phyloP scores from a whole-genome alignment of 2,329 filamentous ascomycete species.

The Claviceps pazoutovae region DNA sequence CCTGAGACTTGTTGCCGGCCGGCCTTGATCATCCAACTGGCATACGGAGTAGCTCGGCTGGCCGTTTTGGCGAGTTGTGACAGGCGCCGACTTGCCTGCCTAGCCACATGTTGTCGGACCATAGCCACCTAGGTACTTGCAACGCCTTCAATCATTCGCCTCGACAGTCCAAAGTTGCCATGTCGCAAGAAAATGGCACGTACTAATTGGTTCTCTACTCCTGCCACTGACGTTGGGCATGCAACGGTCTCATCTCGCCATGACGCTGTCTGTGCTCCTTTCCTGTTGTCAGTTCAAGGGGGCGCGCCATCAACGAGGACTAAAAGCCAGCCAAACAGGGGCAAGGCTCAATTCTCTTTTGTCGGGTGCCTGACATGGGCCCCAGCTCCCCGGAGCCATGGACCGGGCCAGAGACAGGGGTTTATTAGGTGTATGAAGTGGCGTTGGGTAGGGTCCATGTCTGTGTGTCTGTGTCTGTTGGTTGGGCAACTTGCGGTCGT shows the following conservation, averaged over 20 bases:
- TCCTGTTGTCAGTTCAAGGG: neutral
- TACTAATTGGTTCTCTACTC: neutral
- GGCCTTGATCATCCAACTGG: neutral
- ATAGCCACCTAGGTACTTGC: neutral
- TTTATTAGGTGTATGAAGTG: neutral
- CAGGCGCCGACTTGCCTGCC: neutral
- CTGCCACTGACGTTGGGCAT: neutral
- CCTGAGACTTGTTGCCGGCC: neutral
- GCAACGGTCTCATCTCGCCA: neutral
- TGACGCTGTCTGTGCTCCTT: neutral
- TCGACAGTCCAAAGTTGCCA: neutral
- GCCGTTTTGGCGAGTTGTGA: neutral
- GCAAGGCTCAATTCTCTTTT: slow-evolving; percentile 1
- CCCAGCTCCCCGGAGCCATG: slow-evolving; percentile 7
- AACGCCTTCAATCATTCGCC: neutral
- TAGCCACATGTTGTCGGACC: neutral
- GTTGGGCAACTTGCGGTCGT: neutral
- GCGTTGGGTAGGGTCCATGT: slow-evolving; percentile 2
- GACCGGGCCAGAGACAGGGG: slow-evolving; percentile 5
- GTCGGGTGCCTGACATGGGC: slow-evolving; percentile 7
- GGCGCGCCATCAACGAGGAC: slow-evolving; percentile 1
- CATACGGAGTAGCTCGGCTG: neutral
- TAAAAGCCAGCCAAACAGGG: slow-evolving; percentile 3
- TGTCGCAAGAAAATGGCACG: neutral
- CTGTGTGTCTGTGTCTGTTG: neutral